Evolutionary conservation across 768 basidiomycete genomes (phyloP).

Genomic region (Suillus discolor): DNA sequence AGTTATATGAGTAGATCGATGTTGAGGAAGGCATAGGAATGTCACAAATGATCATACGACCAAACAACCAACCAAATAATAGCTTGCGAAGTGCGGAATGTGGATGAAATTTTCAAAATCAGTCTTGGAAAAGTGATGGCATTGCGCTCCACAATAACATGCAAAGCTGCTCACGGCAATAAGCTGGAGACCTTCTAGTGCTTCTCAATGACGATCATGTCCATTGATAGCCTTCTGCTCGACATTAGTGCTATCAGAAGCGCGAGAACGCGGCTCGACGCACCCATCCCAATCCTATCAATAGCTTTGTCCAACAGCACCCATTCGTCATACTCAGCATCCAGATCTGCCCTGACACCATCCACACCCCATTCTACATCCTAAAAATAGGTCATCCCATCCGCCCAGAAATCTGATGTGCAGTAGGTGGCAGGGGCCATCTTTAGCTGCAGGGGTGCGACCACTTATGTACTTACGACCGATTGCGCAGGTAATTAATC

Average conservation of each 20-base stretch:
- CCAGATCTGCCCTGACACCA: slow-evolving; percentile 29
- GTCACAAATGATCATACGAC: too few relatives aligned
- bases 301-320: slow-evolving; percentile 85
- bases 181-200: slow-evolving; percentile 76
- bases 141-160: too few relatives aligned
- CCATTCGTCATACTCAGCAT: slow-evolving; percentile 40
- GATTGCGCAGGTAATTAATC: slow-evolving; percentile 13
- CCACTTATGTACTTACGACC: not conserved
- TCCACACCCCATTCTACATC: slow-evolving; percentile 40
- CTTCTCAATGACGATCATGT: slow-evolving; percentile 80
- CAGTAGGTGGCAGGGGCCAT: slow-evolving; percentile 50
- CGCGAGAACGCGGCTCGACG: slow-evolving; percentile 18
- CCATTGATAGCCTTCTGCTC: slow-evolving; percentile 76
- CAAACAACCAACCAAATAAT: too few relatives aligned
- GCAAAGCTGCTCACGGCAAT: too few relatives aligned
- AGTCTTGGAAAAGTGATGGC: too few relatives aligned
- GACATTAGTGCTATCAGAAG: not conserved
- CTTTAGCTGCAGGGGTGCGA: not conserved
- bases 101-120: too few relatives aligned
- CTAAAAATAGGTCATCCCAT: slow-evolving; percentile 41
- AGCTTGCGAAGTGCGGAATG: too few relatives aligned
- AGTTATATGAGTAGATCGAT: too few relatives aligned
- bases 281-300: slow-evolving; percentile 88
- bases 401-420: slow-evolving; percentile 51
- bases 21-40: too few relatives aligned